Conservation (phyloP, 768 basidiomycete genomes). For the Holtermanniella nyarrowii region DNA sequence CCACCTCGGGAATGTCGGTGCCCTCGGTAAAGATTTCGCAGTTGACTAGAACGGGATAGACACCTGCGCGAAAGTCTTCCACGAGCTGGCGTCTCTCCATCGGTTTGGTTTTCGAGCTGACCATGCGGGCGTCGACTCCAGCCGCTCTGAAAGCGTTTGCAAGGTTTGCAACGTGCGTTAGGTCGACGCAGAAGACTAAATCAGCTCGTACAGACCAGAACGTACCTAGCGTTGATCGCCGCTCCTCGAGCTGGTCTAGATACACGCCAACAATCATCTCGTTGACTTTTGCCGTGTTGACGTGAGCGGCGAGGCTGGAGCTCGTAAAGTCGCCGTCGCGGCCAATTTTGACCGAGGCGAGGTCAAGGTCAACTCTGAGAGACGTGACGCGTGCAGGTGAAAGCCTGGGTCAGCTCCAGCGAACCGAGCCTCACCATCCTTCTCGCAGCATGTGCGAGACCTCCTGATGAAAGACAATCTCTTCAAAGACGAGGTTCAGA, state of each 20-base stretch:
- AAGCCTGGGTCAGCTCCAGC: slow-evolving; percentile 48
- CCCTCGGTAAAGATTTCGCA: slow-evolving; percentile 94
- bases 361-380: slow-evolving; percentile 62
- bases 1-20: slow-evolving; percentile 73
- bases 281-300: slow-evolving; percentile 72
- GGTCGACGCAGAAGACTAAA: slow-evolving; percentile 71
- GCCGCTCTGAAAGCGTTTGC: slow-evolving; percentile 60
- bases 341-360: slow-evolving; percentile 58
- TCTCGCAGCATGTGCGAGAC: slow-evolving; percentile 88
- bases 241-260: slow-evolving; percentile 70
- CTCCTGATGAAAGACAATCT: slow-evolving; percentile 83
- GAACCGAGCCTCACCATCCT: slow-evolving; percentile 53
- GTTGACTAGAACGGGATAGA: slow-evolving; percentile 79
- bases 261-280: slow-evolving; percentile 68
- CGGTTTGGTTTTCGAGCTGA: slow-evolving; percentile 60
- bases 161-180: slow-evolving; percentile 66
- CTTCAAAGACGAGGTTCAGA: slow-evolving; percentile 75
- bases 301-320: slow-evolving; percentile 62
- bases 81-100: slow-evolving; percentile 58
- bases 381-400: slow-evolving; percentile 77
- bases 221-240: slow-evolving; percentile 62
- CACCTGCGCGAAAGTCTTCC: slow-evolving; percentile 55
- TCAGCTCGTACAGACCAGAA: not conserved
- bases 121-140: slow-evolving; percentile 74
- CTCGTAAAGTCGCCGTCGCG: slow-evolving; percentile 68